Evolutionary conservation across 108 stramenopile genomes (phyloP).

Genomic region (Pseudonitzschia delicatissima): DNA sequence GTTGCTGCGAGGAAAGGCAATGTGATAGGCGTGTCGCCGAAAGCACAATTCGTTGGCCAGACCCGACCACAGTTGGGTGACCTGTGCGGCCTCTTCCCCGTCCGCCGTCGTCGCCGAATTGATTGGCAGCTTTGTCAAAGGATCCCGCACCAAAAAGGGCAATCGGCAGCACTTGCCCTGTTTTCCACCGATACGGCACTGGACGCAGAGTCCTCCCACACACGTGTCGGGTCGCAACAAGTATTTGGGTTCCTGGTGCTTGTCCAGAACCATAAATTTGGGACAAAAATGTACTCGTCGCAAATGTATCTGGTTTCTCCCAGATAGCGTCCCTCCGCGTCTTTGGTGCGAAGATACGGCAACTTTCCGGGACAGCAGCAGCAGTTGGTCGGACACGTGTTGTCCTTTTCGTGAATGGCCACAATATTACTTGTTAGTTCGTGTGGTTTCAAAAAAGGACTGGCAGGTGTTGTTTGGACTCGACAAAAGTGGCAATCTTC

Average conservation of each 20-base stretch:
- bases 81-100: slow-evolving; percentile 21
- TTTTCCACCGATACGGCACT: slow-evolving; percentile 24
- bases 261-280: slow-evolving; percentile 30
- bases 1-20: slow-evolving; percentile 30
- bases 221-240: slow-evolving; percentile 33
- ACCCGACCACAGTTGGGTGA: slow-evolving; percentile 30
- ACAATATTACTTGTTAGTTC: slow-evolving; percentile 14
- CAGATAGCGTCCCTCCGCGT: slow-evolving; percentile 12
- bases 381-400: slow-evolving; percentile 17
- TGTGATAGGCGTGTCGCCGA: slow-evolving; percentile 16
- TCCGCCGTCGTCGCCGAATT: background rate
- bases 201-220: slow-evolving; percentile 15
- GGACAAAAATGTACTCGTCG: slow-evolving; percentile 32
- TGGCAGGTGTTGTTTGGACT: background rate
- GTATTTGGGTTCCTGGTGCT: slow-evolving; percentile 8
- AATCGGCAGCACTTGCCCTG: slow-evolving; percentile 29
- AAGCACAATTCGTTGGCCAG: slow-evolving; percentile 22
- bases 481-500: slow-evolving; percentile 12
- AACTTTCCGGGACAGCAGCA: background rate
- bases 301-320: slow-evolving; percentile 29
- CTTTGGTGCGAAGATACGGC: slow-evolving; percentile 19
- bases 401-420: slow-evolving; percentile 30
- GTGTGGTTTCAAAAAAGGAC: slow-evolving; percentile 1
- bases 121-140: background rate
- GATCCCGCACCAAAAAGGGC: slow-evolving; percentile 28